Evolutionary conservation across 2,329 filamentous ascomycete species (phyloP), one percentile per base, ranked within the genome.

Genomic region (Penicillium sp.): DNA sequence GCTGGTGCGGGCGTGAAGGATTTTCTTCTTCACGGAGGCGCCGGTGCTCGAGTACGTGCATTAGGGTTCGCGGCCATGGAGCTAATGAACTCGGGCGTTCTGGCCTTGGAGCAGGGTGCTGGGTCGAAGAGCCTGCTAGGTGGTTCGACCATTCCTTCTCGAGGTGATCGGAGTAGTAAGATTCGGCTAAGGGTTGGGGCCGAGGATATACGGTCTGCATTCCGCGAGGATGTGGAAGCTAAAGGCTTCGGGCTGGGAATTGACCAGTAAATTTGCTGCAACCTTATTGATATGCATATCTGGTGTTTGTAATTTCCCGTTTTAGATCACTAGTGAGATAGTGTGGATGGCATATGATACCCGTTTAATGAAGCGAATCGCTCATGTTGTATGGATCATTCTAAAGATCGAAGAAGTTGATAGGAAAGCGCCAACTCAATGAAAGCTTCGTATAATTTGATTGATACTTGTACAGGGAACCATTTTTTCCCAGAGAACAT

Each of bases 201-300:
- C 45, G 91, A 97, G 58, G 91, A 98, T 67, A 81, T 98, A 18
- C 84, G 84, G 60, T 78, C 88, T 61, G 93, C 91, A 19, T 81
- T 97, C 53, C 81, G 84, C 44, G 90, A 95, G 51, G 93, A 98
- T 69, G 80, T 79, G 6, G 88, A 96, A 60, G 83, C 94, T 39
- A 89, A 83, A 65, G 83, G 85, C 26, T 72, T 95, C 58, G 87
- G 87, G 19, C 77, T 90, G 34, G 65, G 65, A 2, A 59, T 63
- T 50, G 64, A 68, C 39, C 44, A 53, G 32, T 67, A 47, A 57
- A 18, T 2, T 9, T 4, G 5, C 4, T 4, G 9, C 2, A 7
- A 26, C n/a, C 0, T 30, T 27, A 23, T 7, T 11, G 5, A 27
- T n/a, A 27, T 13, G 25, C 25, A 27, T 27, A n/a, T 13, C 25